Conservation (phyloP, 2,329 filamentous ascomycete species). For the Exophiala sp. region DNA sequence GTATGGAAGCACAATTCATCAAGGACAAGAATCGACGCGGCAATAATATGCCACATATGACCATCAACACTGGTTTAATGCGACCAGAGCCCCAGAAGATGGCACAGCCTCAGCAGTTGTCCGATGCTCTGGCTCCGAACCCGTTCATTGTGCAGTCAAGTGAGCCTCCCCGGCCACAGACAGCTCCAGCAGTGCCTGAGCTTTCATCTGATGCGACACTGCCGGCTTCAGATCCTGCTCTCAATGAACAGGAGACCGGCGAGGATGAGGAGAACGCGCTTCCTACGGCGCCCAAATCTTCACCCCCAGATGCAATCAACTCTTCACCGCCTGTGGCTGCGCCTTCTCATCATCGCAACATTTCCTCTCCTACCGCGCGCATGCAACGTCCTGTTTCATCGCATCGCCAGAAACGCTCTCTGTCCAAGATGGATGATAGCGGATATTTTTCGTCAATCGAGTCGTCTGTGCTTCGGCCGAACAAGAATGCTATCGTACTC, state of each 20-base stretch:
- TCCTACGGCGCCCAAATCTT: slow-evolving; percentile 38
- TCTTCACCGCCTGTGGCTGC: slow-evolving; percentile 81
- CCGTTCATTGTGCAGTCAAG: slow-evolving; percentile 32
- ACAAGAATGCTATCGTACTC: slow-evolving; percentile 57
- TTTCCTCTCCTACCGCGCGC: slow-evolving; percentile 60
- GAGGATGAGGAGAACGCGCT: slow-evolving; percentile 38
- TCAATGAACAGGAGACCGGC: slow-evolving; percentile 46
- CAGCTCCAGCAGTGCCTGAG: slow-evolving; percentile 40
- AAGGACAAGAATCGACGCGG: slow-evolving; percentile 62
- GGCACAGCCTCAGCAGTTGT: slow-evolving; percentile 26
- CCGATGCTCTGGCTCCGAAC: slow-evolving; percentile 21
- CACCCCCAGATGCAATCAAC: slow-evolving; percentile 57
- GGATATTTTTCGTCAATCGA: slow-evolving; percentile 96
- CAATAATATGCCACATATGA: slow-evolving; percentile 37
- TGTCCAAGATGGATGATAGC: slow-evolving; percentile 79
- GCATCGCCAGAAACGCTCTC: slow-evolving; percentile 64
- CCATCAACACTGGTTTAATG: slow-evolving; percentile 35
- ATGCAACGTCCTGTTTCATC: slow-evolving; percentile 50
- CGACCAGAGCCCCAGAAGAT: slow-evolving; percentile 21
- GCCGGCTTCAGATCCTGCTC: slow-evolving; percentile 61
- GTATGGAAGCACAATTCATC: slow-evolving; percentile 81
- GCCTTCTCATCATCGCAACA: slow-evolving; percentile 55
- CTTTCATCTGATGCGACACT: slow-evolving; percentile 73
- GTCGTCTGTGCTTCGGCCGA: slow-evolving; percentile 75
- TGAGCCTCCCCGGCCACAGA: slow-evolving; percentile 30